Evolutionary conservation across 495 filamentous ascomycete species (phyloP), one percentile per base, ranked within the genome.

Genomic region (Daldinia concentrica): DNA sequence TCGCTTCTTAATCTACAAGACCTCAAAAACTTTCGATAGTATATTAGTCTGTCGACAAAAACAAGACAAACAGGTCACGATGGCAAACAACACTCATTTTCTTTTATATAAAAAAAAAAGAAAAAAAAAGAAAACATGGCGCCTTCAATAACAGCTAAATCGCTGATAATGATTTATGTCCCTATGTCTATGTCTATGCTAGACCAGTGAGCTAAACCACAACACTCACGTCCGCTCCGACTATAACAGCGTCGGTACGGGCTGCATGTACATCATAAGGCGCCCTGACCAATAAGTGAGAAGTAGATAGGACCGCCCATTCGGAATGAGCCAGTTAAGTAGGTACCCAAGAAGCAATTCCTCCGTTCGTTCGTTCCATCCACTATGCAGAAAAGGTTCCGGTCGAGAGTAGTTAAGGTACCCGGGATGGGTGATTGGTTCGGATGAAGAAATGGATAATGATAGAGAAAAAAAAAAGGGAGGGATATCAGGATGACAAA

Each of bases 401-500:
- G 56, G 57, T 30, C 30, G 30, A 36, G 17, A 34, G 17, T 56
- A 54, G 26, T 29, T 54, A 29, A 54, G 26, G 29, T 5, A 14
- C 17, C 26, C 51, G 26, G n/a, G 19, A 30, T 24, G 11, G 15
- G 14, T 22, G 0, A 48, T 24, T 48, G 43, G 43, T 48, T 24
- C 19, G 19, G 43, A 48, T 48, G 43, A 50, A 61, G 37, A 27
- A 32, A 60, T 36, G 3, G 32, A 19, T n/a, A n/a, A n/a, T n/a
- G n/a, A n/a, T n/a, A n/a, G 26, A 37, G 1, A 30, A 30, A 30
- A 48, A n/a, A 59, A 52, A 41, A 19, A 8, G 30, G 58, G 22
- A 14, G 19, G 60, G 67, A 64, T 63, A 69, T 69, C 60, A 69
- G 48, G 30, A 37, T 17, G 19, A 62, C n/a, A 30, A 34, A 56